These are phyloP conservation scores for Fusarium humuli DNA, from an alignment of 2,329 filamentous ascomycete species.

Conservation along the genomic window DNA sequence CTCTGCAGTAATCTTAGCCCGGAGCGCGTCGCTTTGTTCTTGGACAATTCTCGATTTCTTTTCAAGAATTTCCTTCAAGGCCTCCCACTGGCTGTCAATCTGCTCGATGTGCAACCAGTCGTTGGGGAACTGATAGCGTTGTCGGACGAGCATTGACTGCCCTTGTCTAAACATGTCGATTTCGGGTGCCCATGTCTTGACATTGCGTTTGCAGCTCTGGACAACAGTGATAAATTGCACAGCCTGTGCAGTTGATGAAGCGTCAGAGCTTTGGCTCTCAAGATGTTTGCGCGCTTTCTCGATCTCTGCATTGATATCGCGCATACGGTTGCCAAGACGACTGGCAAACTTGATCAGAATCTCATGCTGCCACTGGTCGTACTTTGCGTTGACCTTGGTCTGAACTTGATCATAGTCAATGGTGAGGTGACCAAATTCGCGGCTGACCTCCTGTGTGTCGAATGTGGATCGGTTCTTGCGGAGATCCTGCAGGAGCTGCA, in stretches of 20 bases:
- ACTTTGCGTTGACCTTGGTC: conserved; percentile 98
- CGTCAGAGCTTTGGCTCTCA: conserved; percentile 91
- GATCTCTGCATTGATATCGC: conserved; percentile 91
- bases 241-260: conserved; percentile 94
- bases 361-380: conserved; percentile 99
- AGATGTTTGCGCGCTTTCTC: conserved; percentile 90
- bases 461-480: conserved; percentile 96
- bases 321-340: conserved; percentile 88
- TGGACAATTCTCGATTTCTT: conserved; percentile 96
- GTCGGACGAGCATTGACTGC: conserved; percentile 88
- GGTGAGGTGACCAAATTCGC: conserved; percentile 91
- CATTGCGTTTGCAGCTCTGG: conserved; percentile 93
- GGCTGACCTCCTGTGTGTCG: conserved; percentile 94
- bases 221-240: conserved; percentile 99
- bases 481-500: conserved; percentile 96
- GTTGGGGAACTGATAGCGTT: conserved; percentile 91
- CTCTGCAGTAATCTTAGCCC: conserved; percentile 94
- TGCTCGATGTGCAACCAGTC: conserved; percentile 98
- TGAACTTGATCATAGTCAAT: conserved; percentile 99
- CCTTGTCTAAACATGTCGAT: conserved; percentile 96
- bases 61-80: conserved; percentile 89
- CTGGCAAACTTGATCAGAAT: conserved; percentile 93
- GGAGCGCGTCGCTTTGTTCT: conserved; percentile 93
- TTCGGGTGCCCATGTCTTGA: conserved; percentile 93
- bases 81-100: conserved; percentile 95